Evolutionary conservation across 2,329 filamentous ascomycete species (phyloP).

Genomic region (Alternaria atra): DNA sequence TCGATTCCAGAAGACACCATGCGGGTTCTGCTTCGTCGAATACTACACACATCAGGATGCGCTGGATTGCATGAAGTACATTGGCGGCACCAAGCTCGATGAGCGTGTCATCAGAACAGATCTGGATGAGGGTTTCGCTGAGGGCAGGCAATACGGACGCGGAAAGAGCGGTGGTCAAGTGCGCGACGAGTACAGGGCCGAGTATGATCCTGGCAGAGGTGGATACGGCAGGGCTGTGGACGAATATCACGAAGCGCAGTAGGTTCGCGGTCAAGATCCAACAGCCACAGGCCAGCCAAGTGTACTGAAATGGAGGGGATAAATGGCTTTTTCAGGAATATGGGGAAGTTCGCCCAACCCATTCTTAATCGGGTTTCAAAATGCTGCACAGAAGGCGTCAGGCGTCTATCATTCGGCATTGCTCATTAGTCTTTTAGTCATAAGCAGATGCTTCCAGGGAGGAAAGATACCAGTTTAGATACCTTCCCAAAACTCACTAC

Average conservation of each 20-base stretch:
- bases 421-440: conserved; percentile 3
- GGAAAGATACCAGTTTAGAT: conserved; percentile 6
- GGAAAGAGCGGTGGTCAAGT: conserved; percentile 97
- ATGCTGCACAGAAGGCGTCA: conserved; percentile 29
- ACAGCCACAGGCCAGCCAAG: neutral
- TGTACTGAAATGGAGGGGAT: neutral
- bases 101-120: conserved; percentile 96
- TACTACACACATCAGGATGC: conserved; percentile 99
- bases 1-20: conserved; percentile 95
- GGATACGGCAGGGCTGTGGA: conserved; percentile 78
- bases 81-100: conserved; percentile 96
- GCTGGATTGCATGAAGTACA: conserved; percentile 97
- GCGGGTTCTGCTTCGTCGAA: conserved; percentile 99
- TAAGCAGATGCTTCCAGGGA: conserved; percentile 1
- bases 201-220: conserved; percentile 93
- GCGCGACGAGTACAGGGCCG: conserved; percentile 95
- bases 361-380: neutral
- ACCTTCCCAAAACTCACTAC: conserved; percentile 7
- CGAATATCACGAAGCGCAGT: conserved; percentile 41
- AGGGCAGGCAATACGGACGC: conserved; percentile 93
- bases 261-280: neutral
- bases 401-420: conserved; percentile 19
- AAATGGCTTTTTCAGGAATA: neutral
- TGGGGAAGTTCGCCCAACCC: neutral
- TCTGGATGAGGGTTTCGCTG: conserved; percentile 92